These are phyloP conservation scores for Chlamydomonas schloesseri DNA, from an alignment of 139 green algal species.

Conservation along the genomic window DNA sequence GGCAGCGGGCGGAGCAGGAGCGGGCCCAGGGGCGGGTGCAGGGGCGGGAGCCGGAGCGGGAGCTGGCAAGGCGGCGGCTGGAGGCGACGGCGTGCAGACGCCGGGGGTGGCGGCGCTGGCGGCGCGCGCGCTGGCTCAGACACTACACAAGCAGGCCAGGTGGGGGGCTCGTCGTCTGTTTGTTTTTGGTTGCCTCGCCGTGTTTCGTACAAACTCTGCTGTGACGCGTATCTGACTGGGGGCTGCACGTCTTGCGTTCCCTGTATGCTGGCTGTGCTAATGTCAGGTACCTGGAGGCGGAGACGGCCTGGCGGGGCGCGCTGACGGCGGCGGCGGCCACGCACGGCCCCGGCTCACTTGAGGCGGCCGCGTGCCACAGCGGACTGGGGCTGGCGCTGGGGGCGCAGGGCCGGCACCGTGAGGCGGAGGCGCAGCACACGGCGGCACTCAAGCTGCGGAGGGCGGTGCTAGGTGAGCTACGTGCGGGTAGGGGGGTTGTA, in stretches of 20 bases:
- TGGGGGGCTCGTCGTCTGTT: too few relatives aligned
- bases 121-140: background rate
- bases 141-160: slow-evolving; percentile 25
- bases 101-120: slow-evolving; percentile 11
- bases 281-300: slow-evolving; percentile 38
- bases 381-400: slow-evolving; percentile 34
- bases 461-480: slow-evolving; percentile 19
- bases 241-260: too few relatives aligned
- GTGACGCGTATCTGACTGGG: too few relatives aligned
- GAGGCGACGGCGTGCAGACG: background rate
- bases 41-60: background rate
- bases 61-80: background rate
- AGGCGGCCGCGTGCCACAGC: slow-evolving; percentile 40
- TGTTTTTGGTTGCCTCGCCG: too few relatives aligned
- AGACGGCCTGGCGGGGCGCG: slow-evolving; percentile 14
- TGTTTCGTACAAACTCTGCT: too few relatives aligned
- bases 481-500: background rate
- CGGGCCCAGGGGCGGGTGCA: too few relatives aligned
- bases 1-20: background rate
- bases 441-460: slow-evolving; percentile 21
- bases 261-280: too few relatives aligned
- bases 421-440: slow-evolving; percentile 25
- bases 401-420: background rate
- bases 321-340: background rate
- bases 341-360: slow-evolving; percentile 14